Evolutionary conservation across 257 asterid genomes (phyloP).

Genomic region (Ocimum tenuiflorum): DNA sequence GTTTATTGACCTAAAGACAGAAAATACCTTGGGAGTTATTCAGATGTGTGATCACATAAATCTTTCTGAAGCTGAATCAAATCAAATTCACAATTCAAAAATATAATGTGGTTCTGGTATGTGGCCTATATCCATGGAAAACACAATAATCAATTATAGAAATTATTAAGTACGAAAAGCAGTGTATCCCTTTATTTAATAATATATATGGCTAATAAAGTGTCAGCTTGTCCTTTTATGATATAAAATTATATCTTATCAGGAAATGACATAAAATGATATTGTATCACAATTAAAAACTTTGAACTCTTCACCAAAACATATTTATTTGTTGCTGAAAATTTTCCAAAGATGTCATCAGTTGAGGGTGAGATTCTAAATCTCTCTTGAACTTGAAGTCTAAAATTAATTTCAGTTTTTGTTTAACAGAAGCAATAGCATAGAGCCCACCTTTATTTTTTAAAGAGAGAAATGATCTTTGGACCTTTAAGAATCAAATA

Average conservation of each 20-base stretch:
- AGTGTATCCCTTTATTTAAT: neutral
- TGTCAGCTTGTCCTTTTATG: neutral
- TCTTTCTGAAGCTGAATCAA: neutral
- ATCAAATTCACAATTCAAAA: neutral
- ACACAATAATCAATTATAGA: neutral
- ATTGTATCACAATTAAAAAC: neutral
- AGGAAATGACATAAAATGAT: neutral
- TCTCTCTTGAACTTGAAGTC: neutral
- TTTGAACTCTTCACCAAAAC: neutral
- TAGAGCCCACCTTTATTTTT: neutral
- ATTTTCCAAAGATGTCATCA: neutral
- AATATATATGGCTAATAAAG: neutral
- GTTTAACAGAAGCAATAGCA: neutral
- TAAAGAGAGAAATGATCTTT: neutral
- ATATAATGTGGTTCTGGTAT: neutral
- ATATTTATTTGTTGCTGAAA: neutral
- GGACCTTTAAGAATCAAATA: neutral
- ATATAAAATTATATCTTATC: neutral
- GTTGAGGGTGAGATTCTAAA: neutral
- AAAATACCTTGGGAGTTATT: conserved; percentile 4
- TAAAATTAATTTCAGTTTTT: neutral
- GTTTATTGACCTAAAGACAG: conserved; percentile 62
- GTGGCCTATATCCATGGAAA: neutral
- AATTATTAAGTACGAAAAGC: neutral
- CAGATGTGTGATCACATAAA: conserved; percentile 2